A percentile compares a stretch with the other conserved stretches of the same genome.
Evolutionary conservation across 352 stramenopile genomes (phyloP).

Genomic region (Phytophthora chlamydospora): DNA sequence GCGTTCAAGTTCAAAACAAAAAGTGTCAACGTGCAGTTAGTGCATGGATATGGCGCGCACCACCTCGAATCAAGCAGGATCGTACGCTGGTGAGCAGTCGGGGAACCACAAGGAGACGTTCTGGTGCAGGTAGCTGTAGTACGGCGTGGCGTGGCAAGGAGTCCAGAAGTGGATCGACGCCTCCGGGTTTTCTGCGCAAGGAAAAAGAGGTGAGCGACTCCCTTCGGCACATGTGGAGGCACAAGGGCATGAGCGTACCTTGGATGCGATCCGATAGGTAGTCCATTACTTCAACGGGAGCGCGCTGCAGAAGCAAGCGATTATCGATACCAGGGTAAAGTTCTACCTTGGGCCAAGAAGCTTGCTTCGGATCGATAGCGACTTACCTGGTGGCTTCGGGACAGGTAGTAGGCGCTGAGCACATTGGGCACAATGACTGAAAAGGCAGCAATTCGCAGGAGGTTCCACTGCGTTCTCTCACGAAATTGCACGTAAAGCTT

Average conservation of each 20-base stretch:
- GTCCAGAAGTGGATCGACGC: conserved; percentile 87
- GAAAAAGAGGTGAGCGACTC: conserved; percentile 1
- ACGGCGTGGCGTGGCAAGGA: conserved; percentile 84
- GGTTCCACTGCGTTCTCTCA: conserved; percentile 57
- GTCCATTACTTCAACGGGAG: conserved; percentile 82
- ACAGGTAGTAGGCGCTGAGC: conserved; percentile 71
- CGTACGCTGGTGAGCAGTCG: conserved; percentile 80
- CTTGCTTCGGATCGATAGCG: conserved; percentile 12
- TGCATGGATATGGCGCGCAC: background rate
- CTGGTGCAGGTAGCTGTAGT: conserved; percentile 87
- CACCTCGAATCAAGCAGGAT: background rate
- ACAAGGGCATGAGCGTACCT: conserved; percentile 37
- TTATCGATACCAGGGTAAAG: background rate
- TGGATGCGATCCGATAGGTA: conserved; percentile 60
- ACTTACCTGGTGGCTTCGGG: conserved; percentile 62
- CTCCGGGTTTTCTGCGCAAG: conserved; percentile 35
- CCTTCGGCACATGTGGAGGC: background rate
- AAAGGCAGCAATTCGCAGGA: conserved; percentile 57
- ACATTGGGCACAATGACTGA: conserved; percentile 70
- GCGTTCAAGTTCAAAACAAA: conserved; percentile 7
- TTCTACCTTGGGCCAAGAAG: background rate
- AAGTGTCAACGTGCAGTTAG: conserved; percentile 1
- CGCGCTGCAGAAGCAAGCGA: conserved; percentile 43
- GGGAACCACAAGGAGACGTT: conserved; percentile 89
- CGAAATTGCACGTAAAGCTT: conserved; percentile 63